A percentile compares a stretch with the other conserved stretches of the same genome.
phyloP scores from a whole-genome alignment of 352 stramenopile species.

The Globisporangium alternatum region DNA sequence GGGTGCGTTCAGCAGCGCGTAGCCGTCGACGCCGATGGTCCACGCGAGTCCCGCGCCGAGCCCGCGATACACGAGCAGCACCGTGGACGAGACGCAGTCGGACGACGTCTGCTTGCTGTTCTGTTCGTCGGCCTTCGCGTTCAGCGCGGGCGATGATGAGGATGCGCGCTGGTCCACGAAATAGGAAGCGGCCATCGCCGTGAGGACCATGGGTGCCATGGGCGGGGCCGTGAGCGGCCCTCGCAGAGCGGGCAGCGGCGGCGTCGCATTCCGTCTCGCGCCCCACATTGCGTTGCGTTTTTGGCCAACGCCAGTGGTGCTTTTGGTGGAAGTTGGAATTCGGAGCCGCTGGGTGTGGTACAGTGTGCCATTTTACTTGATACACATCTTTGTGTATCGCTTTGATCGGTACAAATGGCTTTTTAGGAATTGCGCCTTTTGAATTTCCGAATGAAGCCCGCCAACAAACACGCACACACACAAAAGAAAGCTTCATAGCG shows the following conservation, averaged over 20 bases:
- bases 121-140: slow-evolving; percentile 3
- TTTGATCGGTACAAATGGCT: not conserved
- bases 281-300: slow-evolving; percentile 1
- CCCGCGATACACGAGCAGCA: slow-evolving; percentile 55
- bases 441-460: slow-evolving; percentile 8
- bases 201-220: slow-evolving; percentile 17
- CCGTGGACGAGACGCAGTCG: slow-evolving; percentile 68
- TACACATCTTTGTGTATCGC: not conserved
- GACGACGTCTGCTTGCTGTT: slow-evolving; percentile 34
- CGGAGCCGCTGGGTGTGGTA: not conserved
- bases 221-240: slow-evolving; percentile 1
- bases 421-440: slow-evolving; percentile 5
- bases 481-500: not conserved
- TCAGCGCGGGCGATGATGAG: slow-evolving; percentile 7
- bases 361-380: not conserved
- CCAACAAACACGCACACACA: not conserved
- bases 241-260: not conserved
- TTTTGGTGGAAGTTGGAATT: not conserved
- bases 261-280: not conserved
- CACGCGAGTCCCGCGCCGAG: slow-evolving; percentile 65
- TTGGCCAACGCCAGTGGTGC: not conserved
- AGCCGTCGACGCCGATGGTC: slow-evolving; percentile 74
- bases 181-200: slow-evolving; percentile 11
- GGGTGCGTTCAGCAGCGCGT: slow-evolving; percentile 41
- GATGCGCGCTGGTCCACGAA: slow-evolving; percentile 16